Evolutionary conservation across 2,329 filamentous ascomycete species (phyloP).

Genomic region (Acephala macrosclerotiorum): DNA sequence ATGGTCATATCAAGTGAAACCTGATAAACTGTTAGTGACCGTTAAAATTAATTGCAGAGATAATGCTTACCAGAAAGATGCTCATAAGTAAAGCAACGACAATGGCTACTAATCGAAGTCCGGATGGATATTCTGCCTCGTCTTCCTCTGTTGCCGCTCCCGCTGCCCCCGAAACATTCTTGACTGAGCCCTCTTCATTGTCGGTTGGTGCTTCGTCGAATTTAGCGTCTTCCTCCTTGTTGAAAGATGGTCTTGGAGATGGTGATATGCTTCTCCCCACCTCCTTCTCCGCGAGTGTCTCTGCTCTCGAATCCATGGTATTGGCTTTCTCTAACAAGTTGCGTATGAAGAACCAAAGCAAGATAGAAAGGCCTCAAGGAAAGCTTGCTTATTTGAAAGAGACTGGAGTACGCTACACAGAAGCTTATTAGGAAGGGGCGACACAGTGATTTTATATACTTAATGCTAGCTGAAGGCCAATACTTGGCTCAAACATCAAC

Average conservation of each 20-base stretch:
- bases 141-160: constrained; percentile 19
- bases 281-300: constrained; percentile 34
- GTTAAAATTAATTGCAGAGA: not conserved
- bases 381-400: not conserved
- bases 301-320: constrained; percentile 33
- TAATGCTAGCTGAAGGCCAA: not conserved
- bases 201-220: constrained; percentile 26
- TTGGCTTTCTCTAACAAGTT: not conserved
- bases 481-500: not conserved
- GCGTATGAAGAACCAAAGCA: not conserved
- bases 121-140: constrained; percentile 40
- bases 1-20: constrained; percentile 55
- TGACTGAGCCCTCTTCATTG: constrained; percentile 27
- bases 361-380: not conserved
- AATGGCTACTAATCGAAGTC: constrained; percentile 47
- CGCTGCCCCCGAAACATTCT: constrained; percentile 18
- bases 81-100: constrained; percentile 55
- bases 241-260: constrained; percentile 29
- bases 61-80: constrained; percentile 51
- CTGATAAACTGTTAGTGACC: constrained; percentile 26
- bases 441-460: not conserved
- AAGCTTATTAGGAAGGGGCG: not conserved
- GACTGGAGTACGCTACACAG: not conserved
- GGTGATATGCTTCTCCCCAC: constrained; percentile 29
- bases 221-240: constrained; percentile 24